Evolutionary conservation across 768 basidiomycete genomes (phyloP), one percentile per base, ranked within the genome.

Genomic region (Clitopilus hobsonii): DNA sequence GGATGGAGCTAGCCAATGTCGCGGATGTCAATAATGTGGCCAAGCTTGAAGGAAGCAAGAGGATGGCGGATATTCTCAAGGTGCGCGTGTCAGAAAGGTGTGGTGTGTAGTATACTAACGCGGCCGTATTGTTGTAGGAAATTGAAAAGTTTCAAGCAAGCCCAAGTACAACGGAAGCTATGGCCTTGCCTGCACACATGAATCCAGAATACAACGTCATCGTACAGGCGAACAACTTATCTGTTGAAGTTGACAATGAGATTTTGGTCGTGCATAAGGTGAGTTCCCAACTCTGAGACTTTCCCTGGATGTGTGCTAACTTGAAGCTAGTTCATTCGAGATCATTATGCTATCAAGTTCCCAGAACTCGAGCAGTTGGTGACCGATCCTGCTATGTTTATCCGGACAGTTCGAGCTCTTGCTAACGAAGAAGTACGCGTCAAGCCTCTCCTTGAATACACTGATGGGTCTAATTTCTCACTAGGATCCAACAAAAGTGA

Each of bases 191-290:
- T 22, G 86, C 91, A 1, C 90, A 93, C 66, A 79, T 94, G 57
- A 95, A 96, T 66, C 91, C 94, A 1, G 97, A 99, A 70, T 99
- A 99, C 74, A 85, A 88, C 58, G 78, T 98, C 57, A 98, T 98
- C 63, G 97, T 99, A 4, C 87, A 94, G 62, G 93, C 97, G 23
- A 99, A 99, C 75, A 99, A 99, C 70, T 76, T 98, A 55, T 93
- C 94, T 1, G 97, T 99, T 38, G 97, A 99, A 63, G 86, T 98
- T 5, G 97, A 99, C 72, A 99, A 99, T 63, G 97, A 99, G 70
- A 92, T 98, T 53, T 78, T 99, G 29, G 79, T 99, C 27, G 95
- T 99, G 0, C 93, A 99, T 75, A 99, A 99, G 80, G 94, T 82
- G 62, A 59, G 71, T 52, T 14, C 59, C 51, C 16, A 1, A 11